These are phyloP conservation scores for Parathielavia appendiculata DNA, from an alignment of 495 filamentous ascomycete genomes.

Conservation along the genomic window DNA sequence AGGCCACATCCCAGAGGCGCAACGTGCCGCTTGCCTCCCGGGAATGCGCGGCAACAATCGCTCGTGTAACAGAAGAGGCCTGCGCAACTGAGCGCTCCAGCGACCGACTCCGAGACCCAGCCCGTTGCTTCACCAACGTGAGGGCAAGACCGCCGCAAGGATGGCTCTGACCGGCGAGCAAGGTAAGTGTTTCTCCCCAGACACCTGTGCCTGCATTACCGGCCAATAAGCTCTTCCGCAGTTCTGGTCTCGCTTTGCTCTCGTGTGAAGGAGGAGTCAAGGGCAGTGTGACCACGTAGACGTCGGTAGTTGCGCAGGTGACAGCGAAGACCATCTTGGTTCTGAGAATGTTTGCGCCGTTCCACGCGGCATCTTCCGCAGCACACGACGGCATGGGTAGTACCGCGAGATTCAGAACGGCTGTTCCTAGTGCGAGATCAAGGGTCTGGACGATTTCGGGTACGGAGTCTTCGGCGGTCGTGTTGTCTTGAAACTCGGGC, in stretches of 20 bases:
- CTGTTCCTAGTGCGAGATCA: conserved; percentile 61
- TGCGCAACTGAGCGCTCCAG: conserved; percentile 29
- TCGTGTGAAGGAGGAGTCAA: conserved; percentile 64
- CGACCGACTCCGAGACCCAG: conserved; percentile 33
- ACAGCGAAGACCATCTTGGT: conserved; percentile 64
- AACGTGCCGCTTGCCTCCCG: conserved; percentile 59
- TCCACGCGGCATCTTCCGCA: conserved; percentile 47
- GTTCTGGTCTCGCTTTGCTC: conserved; percentile 46
- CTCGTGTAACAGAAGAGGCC: conserved; percentile 21
- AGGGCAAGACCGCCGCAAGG: conserved; percentile 63
- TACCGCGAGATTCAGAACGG: conserved; percentile 55
- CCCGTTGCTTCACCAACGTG: conserved; percentile 51
- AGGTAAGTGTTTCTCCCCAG: conserved; percentile 58
- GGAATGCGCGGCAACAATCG: conserved; percentile 53
- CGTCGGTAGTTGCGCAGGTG: conserved; percentile 62
- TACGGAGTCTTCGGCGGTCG: conserved; percentile 37
- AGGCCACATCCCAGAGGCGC: conserved; percentile 43
- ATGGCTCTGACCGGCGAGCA: conserved; percentile 54
- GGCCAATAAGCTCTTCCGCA: conserved; percentile 41
- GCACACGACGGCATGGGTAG: conserved; percentile 46
- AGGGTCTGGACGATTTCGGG: conserved; percentile 58
- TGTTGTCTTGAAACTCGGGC: conserved; percentile 45
- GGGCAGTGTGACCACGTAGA: conserved; percentile 67
- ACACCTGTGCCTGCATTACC: conserved; percentile 47
- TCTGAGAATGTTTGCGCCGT: conserved; percentile 56